Conservation (phyloP, 176 grass and related monocot genomes). For the Musa troglodytarum region DNA sequence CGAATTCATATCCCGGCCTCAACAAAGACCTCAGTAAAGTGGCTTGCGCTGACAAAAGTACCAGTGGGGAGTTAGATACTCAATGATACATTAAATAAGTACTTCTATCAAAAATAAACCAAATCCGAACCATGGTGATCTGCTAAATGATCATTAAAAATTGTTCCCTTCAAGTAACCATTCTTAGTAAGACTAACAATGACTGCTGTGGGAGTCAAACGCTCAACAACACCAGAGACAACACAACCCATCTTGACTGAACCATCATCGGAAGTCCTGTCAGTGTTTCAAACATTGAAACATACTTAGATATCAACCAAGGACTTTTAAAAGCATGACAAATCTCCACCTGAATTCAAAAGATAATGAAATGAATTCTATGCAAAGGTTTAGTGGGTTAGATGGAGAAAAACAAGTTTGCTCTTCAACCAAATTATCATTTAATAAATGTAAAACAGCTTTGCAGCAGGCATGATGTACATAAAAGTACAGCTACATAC, state of each 20-base stretch:
- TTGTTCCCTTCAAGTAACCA: slow-evolving; percentile 57
- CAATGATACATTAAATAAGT: background rate
- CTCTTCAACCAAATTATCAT: no score
- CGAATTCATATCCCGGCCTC: slow-evolving; percentile 83
- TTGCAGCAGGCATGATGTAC: no score
- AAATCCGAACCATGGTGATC: slow-evolving; percentile 49
- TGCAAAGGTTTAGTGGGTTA: no score
- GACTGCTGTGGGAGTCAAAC: slow-evolving; percentile 64
- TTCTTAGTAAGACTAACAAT: slow-evolving; percentile 51
- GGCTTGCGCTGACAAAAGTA: slow-evolving; percentile 56
- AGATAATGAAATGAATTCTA: no score
- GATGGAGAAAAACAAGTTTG: no score
- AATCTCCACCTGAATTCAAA: background rate
- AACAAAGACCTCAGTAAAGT: slow-evolving; percentile 61
- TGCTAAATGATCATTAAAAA: slow-evolving; percentile 72
- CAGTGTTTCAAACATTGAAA: background rate
- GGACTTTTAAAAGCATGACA: background rate
- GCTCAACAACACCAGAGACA: slow-evolving; percentile 81
- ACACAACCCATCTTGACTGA: slow-evolving; percentile 50
- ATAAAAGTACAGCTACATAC: no score
- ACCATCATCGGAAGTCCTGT: slow-evolving; percentile 37
- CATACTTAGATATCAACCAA: background rate
- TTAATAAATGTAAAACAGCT: no score
- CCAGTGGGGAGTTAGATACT: slow-evolving; percentile 5
- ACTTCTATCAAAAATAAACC: background rate